Percentiles rank a stretch among this genome's conserved stretches.
Evolutionary conservation across 2,329 filamentous ascomycete species (phyloP).

Genomic region (Colletotrichum zoysiae): DNA sequence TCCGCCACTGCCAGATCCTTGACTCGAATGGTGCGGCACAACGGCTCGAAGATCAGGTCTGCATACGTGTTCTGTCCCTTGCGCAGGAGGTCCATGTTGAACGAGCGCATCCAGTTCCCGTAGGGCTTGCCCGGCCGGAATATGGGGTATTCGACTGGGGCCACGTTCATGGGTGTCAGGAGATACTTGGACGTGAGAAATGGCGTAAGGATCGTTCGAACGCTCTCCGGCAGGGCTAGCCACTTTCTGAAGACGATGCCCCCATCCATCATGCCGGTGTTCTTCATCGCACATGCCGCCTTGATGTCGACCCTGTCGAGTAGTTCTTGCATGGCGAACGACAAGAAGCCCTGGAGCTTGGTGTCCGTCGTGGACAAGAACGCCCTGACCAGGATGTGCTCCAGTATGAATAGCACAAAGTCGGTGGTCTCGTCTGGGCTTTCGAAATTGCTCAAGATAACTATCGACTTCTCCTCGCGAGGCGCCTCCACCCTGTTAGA

Average conservation of each 20-base stretch:
- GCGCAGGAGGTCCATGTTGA: slow-evolving; percentile 85
- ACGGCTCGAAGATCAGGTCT: slow-evolving; percentile 81
- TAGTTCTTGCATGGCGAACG: slow-evolving; percentile 94
- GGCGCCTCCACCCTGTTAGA: slow-evolving; percentile 88
- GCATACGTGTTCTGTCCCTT: slow-evolving; percentile 82
- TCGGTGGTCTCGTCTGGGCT: slow-evolving; percentile 82
- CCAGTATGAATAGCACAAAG: slow-evolving; percentile 87
- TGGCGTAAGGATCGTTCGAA: slow-evolving; percentile 86
- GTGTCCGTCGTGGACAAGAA: slow-evolving; percentile 93
- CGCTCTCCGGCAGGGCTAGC: slow-evolving; percentile 80
- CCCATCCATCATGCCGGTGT: slow-evolving; percentile 58
- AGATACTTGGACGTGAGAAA: slow-evolving; percentile 88
- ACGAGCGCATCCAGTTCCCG: slow-evolving; percentile 82
- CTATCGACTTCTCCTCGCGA: slow-evolving; percentile 83
- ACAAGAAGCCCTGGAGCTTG: slow-evolving; percentile 88
- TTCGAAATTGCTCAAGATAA: slow-evolving; percentile 89
- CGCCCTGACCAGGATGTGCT: slow-evolving; percentile 89
- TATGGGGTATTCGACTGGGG: slow-evolving; percentile 79
- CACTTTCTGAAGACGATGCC: slow-evolving; percentile 79
- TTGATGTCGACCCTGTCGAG: slow-evolving; percentile 82
- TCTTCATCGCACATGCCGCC: slow-evolving; percentile 61
- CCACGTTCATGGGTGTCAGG: slow-evolving; percentile 72
- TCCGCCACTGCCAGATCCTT: slow-evolving; percentile 89
- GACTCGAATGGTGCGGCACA: slow-evolving; percentile 84
- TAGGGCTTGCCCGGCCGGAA: slow-evolving; percentile 79